phyloP scores from a whole-genome alignment of 805 yeast genomes.

The Candida sanyiensis region DNA sequence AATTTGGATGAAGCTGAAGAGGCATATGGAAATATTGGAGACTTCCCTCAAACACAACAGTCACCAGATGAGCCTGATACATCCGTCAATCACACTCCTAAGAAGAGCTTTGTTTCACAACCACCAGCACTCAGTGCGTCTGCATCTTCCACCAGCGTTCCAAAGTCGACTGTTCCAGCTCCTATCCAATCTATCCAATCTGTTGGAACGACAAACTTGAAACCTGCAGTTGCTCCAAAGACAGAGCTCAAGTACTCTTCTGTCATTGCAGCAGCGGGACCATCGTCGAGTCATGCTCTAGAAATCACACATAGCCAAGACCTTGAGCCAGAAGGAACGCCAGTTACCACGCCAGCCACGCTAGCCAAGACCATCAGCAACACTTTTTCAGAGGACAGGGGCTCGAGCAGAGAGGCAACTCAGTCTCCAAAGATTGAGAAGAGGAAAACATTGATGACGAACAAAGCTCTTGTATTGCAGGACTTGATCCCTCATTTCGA shows the following conservation, averaged over 20 bases:
- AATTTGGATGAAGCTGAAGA: constrained; percentile 58
- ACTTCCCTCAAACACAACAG: constrained; percentile 20
- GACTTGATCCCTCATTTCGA: constrained; percentile 28
- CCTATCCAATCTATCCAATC: constrained; percentile 12
- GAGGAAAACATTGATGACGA: constrained; percentile 1
- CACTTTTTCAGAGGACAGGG: constrained; percentile 7
- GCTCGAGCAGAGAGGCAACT: constrained; percentile 11
- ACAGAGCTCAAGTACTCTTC: constrained; percentile 52
- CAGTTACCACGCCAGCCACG: constrained; percentile 7
- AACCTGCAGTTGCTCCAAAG: constrained; percentile 54
- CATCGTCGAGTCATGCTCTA: constrained; percentile 17
- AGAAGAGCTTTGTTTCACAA: constrained; percentile 27
- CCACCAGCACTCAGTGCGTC: constrained; percentile 10
- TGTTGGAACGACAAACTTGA: constrained; percentile 27
- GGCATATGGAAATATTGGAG: constrained; percentile 47
- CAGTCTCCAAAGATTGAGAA: constrained; percentile 13
- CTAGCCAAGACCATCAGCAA: constrained; percentile 9
- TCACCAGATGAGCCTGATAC: constrained; percentile 13
- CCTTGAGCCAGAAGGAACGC: too few relatives aligned
- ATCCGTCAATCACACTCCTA: constrained; percentile 28
- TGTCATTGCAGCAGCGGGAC: constrained; percentile 28
- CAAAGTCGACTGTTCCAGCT: constrained; percentile 1
- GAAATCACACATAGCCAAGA: too few relatives aligned
- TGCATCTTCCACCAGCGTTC: constrained; percentile 6
- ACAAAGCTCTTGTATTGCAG: constrained; percentile 13